Conservation (phyloP, 108 stramenopile species). For the Discostella stelligeroides region DNA sequence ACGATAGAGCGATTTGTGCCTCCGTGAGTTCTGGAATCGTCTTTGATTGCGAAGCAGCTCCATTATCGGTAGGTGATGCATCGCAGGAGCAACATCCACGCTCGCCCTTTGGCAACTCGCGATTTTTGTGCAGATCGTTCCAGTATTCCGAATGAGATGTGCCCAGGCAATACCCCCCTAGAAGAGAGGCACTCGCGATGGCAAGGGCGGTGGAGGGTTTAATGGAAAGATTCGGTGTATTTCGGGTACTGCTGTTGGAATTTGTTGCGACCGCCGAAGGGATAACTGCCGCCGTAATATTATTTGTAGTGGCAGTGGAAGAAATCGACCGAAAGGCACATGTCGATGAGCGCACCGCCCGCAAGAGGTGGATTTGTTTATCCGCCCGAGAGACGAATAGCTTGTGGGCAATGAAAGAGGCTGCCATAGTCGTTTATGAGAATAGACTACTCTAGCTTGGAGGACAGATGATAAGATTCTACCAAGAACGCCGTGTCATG, state of each 20-base stretch:
- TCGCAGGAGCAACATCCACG: constrained; percentile 50
- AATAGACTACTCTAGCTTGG: no score
- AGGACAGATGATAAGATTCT: no score
- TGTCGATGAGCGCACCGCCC: not conserved
- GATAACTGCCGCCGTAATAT: no score
- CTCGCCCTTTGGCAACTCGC: constrained; percentile 47
- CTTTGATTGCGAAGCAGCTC: constrained; percentile 10
- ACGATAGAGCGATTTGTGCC: constrained; percentile 50
- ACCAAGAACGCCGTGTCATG: no score
- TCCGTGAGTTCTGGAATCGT: constrained; percentile 42
- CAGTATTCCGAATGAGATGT: constrained; percentile 26
- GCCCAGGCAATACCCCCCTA: constrained; percentile 38
- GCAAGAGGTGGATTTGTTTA: not conserved
- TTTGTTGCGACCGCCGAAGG: not conserved
- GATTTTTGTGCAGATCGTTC: constrained; percentile 30
- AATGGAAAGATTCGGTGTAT: constrained; percentile 3
- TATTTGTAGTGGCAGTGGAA: not conserved
- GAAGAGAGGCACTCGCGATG: constrained; percentile 25
- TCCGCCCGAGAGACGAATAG: not conserved
- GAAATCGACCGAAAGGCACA: not conserved
- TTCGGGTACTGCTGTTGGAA: not conserved
- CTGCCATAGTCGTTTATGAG: not conserved
- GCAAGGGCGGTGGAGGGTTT: constrained; percentile 18
- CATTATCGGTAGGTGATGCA: constrained; percentile 7
- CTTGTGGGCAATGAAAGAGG: not conserved